phyloP scores from a whole-genome alignment of 768 basidiomycete genomes.

The Suillus discolor region DNA sequence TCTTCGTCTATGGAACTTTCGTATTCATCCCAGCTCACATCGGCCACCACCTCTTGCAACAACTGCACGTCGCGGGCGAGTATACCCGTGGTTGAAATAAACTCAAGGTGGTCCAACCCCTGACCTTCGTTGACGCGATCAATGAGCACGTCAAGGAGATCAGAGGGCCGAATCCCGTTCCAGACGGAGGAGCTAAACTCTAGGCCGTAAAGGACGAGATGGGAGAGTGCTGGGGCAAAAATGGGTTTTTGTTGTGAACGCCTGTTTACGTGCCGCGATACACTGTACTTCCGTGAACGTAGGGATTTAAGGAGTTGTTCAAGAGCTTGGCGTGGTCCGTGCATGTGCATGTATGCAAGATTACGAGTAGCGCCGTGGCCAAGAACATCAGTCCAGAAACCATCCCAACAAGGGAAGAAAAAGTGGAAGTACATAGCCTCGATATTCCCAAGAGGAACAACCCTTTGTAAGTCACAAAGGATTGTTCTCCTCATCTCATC shows the following conservation, averaged over 20 bases:
- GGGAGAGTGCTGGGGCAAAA: constrained; percentile 5
- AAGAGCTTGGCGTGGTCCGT: neutral
- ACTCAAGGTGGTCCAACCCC: neutral
- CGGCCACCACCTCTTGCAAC: constrained; percentile 8
- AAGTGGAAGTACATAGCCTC: neutral
- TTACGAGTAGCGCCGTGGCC: neutral
- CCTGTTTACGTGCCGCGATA: neutral
- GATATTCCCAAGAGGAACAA: neutral
- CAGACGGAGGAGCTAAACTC: neutral
- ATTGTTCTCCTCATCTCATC: neutral
- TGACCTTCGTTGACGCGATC: constrained; percentile 5
- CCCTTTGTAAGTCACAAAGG: neutral
- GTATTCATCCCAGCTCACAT: constrained; percentile 4
- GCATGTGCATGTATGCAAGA: neutral
- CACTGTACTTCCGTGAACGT: neutral
- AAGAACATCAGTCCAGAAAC: neutral
- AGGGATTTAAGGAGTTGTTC: neutral
- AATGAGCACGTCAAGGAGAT: constrained; percentile 6
- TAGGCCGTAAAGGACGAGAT: neutral
- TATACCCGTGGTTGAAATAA: neutral
- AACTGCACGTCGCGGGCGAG: neutral
- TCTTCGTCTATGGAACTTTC: neutral
- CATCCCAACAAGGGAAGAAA: neutral
- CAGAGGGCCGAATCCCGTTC: neutral
- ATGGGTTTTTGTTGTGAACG: neutral